Evolutionary conservation across 2,329 filamentous ascomycete species (phyloP).

Genomic region (Aspergillus terreus): DNA sequence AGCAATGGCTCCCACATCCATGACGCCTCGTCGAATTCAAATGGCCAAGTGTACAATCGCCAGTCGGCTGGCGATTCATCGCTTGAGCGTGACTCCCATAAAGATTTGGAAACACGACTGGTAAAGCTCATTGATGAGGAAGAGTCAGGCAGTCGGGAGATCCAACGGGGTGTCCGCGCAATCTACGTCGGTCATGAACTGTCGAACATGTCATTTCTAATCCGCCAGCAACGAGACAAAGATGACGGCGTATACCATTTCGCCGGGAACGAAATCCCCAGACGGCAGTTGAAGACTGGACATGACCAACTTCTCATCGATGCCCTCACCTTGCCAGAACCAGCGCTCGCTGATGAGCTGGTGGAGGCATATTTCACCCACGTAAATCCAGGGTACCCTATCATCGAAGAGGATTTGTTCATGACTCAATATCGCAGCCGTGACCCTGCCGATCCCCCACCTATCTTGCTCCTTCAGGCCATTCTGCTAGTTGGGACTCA

Average conservation of each 20-base stretch:
- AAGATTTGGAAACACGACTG: conserved; percentile 45
- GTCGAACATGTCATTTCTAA: conserved; percentile 55
- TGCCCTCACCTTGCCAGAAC: conserved; percentile 49
- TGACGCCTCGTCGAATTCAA: conserved; percentile 15
- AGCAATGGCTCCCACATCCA: conserved; percentile 12
- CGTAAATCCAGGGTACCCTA: conserved; percentile 51
- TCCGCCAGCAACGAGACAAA: conserved; percentile 47
- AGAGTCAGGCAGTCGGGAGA: conserved; percentile 43
- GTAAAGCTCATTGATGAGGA: conserved; percentile 51
- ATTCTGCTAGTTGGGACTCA: conserved; percentile 53
- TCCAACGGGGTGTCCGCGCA: conserved; percentile 47
- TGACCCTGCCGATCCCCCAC: conserved; percentile 44
- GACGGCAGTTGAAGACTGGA: conserved; percentile 39
- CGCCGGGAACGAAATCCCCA: conserved; percentile 42
- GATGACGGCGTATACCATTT: conserved; percentile 44
- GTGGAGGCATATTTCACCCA: conserved; percentile 50
- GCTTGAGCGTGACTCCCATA: conserved; percentile 38
- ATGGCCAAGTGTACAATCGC: conserved; percentile 21
- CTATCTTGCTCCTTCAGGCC: conserved; percentile 49
- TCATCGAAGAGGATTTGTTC: conserved; percentile 51
- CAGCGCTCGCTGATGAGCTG: conserved; percentile 47
- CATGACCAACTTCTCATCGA: conserved; percentile 46
- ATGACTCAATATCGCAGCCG: conserved; percentile 48
- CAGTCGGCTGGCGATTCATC: conserved; percentile 25
- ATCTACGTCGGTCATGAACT: conserved; percentile 55